Evolutionary conservation across 176 grass and related monocot genomes (phyloP).

Genomic region (Ensete glaucum): DNA sequence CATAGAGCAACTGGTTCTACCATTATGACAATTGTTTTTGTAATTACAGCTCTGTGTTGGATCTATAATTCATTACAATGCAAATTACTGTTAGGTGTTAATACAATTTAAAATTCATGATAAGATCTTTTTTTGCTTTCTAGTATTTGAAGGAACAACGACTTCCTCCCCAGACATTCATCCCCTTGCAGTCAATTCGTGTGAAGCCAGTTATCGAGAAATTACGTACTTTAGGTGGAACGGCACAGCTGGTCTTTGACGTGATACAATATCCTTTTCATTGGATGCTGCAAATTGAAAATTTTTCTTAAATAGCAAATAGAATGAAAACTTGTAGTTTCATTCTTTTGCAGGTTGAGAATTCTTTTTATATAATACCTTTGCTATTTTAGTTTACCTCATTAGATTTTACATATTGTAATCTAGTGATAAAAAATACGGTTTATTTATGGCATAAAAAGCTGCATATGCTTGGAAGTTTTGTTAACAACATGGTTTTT

Average conservation of each 20-base stretch:
- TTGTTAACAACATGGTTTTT: background rate
- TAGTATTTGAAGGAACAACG: slow-evolving; percentile 99
- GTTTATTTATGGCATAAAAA: too few relatives aligned
- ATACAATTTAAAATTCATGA: background rate
- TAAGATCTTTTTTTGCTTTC: slow-evolving; percentile 23
- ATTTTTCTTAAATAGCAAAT: background rate
- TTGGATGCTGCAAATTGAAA: slow-evolving; percentile 7
- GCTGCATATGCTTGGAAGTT: background rate
- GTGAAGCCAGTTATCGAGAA: slow-evolving; percentile 88
- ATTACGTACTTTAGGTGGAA: slow-evolving; percentile 76
- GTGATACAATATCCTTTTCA: slow-evolving; percentile 98
- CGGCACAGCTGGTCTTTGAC: slow-evolving; percentile 89
- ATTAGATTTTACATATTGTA: background rate
- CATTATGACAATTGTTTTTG: background rate
- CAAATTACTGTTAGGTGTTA: background rate
- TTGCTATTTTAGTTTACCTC: background rate
- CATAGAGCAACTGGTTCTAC: background rate
- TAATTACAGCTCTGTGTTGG: too few relatives aligned
- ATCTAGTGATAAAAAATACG: too few relatives aligned
- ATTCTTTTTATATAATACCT: background rate
- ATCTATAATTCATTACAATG: background rate
- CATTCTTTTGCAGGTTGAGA: background rate
- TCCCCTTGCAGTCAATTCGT: slow-evolving; percentile 83
- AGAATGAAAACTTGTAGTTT: too few relatives aligned
- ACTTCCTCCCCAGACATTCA: slow-evolving; percentile 94